Evolutionary conservation across 129 eudicot genomes (phyloP).

Genomic region (Helianthus tuberosus): DNA sequence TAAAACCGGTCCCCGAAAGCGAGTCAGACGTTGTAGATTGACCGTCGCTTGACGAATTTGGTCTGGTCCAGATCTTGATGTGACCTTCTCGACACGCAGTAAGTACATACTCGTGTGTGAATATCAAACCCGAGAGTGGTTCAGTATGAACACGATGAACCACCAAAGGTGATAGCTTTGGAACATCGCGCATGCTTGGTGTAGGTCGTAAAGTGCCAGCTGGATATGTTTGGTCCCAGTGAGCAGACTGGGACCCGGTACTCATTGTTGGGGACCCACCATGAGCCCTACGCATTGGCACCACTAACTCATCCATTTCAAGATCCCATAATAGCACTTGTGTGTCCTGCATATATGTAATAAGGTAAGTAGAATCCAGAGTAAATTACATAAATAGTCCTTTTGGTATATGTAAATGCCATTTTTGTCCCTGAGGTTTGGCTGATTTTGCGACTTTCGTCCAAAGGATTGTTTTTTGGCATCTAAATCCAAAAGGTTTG

Average conservation of each 20-base stretch:
- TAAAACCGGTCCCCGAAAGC: slow-evolving; percentile 44
- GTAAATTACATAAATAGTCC: not conserved
- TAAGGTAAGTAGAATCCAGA: not conserved
- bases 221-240: slow-evolving; percentile 72
- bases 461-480: no score
- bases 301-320: slow-evolving; percentile 86
- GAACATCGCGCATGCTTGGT: slow-evolving; percentile 88
- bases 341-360: slow-evolving; percentile 60
- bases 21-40: slow-evolving; percentile 56
- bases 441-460: no score
- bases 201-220: slow-evolving; percentile 79
- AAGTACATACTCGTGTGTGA: slow-evolving; percentile 73
- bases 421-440: not conserved
- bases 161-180: slow-evolving; percentile 88
- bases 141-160: slow-evolving; percentile 86
- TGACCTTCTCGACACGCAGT: slow-evolving; percentile 88
- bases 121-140: slow-evolving; percentile 80
- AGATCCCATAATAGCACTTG: slow-evolving; percentile 90
- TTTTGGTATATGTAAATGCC: not conserved
- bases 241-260: slow-evolving; percentile 81
- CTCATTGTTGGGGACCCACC: slow-evolving; percentile 93
- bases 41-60: slow-evolving; percentile 53
- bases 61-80: slow-evolving; percentile 86
- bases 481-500: no score
- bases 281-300: slow-evolving; percentile 82